Evolutionary conservation across 345 rosid species (phyloP).

Genomic region (Dimocarpus longan): DNA sequence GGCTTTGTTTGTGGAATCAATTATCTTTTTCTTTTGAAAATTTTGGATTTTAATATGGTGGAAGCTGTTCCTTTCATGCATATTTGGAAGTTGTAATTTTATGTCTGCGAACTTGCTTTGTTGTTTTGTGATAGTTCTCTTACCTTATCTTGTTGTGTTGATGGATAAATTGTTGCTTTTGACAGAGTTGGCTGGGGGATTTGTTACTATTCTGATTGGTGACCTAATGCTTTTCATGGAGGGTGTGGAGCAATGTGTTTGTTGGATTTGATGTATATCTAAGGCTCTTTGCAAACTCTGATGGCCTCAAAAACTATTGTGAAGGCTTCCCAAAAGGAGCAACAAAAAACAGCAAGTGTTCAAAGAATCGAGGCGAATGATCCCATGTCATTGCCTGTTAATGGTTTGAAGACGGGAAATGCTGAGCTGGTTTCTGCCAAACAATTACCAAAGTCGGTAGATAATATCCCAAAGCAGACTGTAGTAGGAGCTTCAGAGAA

Average conservation of each 20-base stretch:
- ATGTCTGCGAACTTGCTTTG: neutral
- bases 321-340: slow-evolving; percentile 45
- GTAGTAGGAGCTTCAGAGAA: slow-evolving; percentile 41
- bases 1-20: neutral
- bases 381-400: slow-evolving; percentile 35
- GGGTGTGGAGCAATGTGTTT: slow-evolving; percentile 26
- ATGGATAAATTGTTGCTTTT: slow-evolving; percentile 9
- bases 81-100: slow-evolving; percentile 4
- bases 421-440: slow-evolving; percentile 30
- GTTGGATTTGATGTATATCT: slow-evolving; percentile 35
- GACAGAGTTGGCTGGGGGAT: slow-evolving; percentile 14
- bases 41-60: slow-evolving; percentile 18
- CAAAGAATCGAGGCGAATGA: slow-evolving; percentile 43
- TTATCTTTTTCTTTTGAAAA: neutral
- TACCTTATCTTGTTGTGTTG: slow-evolving; percentile 1
- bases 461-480: slow-evolving; percentile 36
- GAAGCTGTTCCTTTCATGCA: neutral
- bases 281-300: slow-evolving; percentile 14
- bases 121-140: neutral
- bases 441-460: slow-evolving; percentile 34
- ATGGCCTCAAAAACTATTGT: slow-evolving; percentile 58
- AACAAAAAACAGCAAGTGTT: slow-evolving; percentile 33
- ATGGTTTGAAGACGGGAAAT: slow-evolving; percentile 42
- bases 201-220: slow-evolving; percentile 18
- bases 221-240: slow-evolving; percentile 27